Conservation (phyloP, 371 early-diverging fungal genomes). For the Mucor ambiguus region DNA sequence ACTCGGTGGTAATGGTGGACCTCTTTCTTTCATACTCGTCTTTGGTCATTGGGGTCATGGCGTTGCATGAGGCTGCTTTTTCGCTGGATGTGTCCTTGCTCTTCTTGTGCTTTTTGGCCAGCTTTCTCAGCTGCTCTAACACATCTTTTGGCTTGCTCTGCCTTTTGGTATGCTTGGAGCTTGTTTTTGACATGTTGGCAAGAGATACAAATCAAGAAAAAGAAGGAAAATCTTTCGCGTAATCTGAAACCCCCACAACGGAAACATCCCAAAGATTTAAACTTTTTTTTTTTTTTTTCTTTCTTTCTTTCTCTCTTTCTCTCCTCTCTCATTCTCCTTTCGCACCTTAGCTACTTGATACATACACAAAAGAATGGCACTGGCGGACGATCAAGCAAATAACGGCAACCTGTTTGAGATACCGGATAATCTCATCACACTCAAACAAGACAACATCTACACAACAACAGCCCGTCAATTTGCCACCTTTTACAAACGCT, state of each 20-base stretch:
- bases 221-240: background rate
- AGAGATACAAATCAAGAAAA: no score
- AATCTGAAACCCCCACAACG: conserved; percentile 7
- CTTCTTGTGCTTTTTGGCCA: conserved; percentile 27
- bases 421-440: background rate
- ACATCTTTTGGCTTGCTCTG: conserved; percentile 3
- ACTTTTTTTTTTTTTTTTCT: conserved; percentile 8
- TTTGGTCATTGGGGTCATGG: conserved; percentile 44
- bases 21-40: conserved; percentile 46
- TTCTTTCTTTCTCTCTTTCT: conserved; percentile 1
- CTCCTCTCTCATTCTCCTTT: background rate
- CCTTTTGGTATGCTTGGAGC: background rate
- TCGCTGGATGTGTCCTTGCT: background rate
- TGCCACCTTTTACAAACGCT: conserved; percentile 17
- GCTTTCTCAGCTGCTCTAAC: conserved; percentile 20
- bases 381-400: background rate
- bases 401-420: conserved; percentile 6
- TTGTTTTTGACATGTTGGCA: background rate
- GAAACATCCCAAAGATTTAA: background rate
- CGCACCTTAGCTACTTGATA: background rate
- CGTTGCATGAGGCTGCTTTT: background rate
- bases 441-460: conserved; percentile 11
- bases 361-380: background rate
- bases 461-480: conserved; percentile 9
- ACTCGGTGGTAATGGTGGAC: conserved; percentile 33